Base-by-base conservation (phyloP, 305 asterid genomes). In the Plantago coronopus region DNA sequence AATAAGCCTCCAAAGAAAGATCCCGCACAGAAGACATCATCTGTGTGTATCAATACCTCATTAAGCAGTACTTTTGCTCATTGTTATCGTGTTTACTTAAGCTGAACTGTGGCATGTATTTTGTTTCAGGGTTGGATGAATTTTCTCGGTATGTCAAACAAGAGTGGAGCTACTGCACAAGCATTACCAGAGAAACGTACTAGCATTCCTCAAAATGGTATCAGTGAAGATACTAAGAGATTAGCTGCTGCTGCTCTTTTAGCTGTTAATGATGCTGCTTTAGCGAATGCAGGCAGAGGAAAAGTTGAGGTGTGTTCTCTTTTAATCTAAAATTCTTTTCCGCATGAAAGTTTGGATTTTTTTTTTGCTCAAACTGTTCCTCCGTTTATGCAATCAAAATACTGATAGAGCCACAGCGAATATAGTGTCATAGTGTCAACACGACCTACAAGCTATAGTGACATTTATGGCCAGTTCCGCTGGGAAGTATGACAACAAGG, bases 221-320 rank as follows among this genome's bases (percentile, higher is more conserved):
- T 70, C 48, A 71, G 74, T 64, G 89, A 81, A 38, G 95, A 86
- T 63, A 83, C 86, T 57, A 91, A 84, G 63, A 88, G 59, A 66
- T 55, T 84, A 65, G 98, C 98, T 62, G 95, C 94, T 15, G 96
- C 96, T 59, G 98, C 98, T 68, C 90, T 88, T 69, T 74, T 82
- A 49, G 98, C 98, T 27, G 96, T 86, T 60, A 84, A 79, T 76
- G 95, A 86, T 62, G 87, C 87, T 62, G 81, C 89, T 48, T 67
- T 69, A 29, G 79, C 86, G n/a, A 66, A 79, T 53, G 54, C 73
- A 6, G 84, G 86, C 70, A 80, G 76, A 69, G 96, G 96, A 61
- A 93, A 89, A 81, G 74, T 84, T 61, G 95, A 87, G 95, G 97
- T 87, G 40, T 60, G 67, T 53, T 73, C 29, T 16, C 49, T 62